These are phyloP conservation scores for Elongisporangium senticosum DNA, from an alignment of 352 stramenopile species.

Conservation along the genomic window DNA sequence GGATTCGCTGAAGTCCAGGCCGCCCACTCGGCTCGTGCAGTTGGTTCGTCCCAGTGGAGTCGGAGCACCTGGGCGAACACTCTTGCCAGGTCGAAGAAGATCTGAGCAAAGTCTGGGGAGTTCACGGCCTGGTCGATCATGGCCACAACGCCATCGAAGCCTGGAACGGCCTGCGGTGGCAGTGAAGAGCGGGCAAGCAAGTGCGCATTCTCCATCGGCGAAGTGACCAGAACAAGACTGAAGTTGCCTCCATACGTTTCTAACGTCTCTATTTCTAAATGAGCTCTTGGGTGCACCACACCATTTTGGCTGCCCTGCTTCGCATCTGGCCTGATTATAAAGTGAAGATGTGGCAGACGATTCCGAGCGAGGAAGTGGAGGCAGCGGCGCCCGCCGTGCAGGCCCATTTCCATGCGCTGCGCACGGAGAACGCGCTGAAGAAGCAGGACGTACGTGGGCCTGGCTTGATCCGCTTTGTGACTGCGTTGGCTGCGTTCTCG, in stretches of 20 bases:
- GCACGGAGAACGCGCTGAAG: constrained; percentile 54
- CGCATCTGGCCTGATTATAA: neutral
- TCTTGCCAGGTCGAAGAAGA: neutral
- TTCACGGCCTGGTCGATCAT: neutral
- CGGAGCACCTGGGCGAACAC: neutral
- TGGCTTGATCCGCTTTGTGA: constrained; percentile 1
- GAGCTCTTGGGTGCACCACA: neutral
- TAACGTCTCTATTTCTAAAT: neutral
- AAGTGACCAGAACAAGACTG: too few relatives aligned
- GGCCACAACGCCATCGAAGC: neutral
- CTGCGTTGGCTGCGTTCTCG: neutral
- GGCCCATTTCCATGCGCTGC: constrained; percentile 75
- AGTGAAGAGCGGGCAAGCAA: too few relatives aligned
- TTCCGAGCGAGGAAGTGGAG: constrained; percentile 68
- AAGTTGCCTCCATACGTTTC: neutral
- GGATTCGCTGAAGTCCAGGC: neutral
- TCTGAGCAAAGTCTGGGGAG: neutral
- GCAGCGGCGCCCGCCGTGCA: constrained; percentile 65
- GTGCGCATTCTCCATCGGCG: too few relatives aligned
- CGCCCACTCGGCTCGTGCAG: neutral
- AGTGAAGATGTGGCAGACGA: constrained; percentile 43
- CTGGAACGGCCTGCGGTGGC: too few relatives aligned
- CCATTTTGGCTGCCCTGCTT: neutral
- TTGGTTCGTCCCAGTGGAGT: neutral
- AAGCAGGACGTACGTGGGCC: constrained; percentile 40